Base-by-base conservation (phyloP, 441 rosid genomes). In the Hura crepitans region DNA sequence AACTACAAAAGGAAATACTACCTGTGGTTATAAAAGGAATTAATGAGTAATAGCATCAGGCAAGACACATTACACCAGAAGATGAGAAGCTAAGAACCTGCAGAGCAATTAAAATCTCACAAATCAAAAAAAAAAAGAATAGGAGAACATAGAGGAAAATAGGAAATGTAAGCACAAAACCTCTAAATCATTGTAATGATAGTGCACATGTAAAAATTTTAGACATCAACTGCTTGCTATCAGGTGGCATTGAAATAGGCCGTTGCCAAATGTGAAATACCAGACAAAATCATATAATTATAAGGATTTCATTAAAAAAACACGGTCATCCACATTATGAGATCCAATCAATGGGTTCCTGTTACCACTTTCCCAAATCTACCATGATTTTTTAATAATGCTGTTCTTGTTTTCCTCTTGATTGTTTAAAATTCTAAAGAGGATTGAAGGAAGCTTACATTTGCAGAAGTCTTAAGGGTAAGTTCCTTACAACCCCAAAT, bases 1-100 rank as follows among this genome's bases (percentile, higher is more conserved):
- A 95, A 95, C 99, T 92, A 80, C 94, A 89, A 88, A 85, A 87
- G 59, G 75, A 86, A 84, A 85, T 33, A 83, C 65, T 72, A 78
- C 82, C 85, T 83, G 85, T 77, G 73, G 84, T 83, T 81, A 83
- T 79, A 75, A 81, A 76, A 72, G 73, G 76, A 81, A 71, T 50
- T 65, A 65, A 80, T 82, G 82, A 80, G 87, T 60, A 65, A 75
- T 59, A 77, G 65, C 72, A 73, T 46, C 68, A 74, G 63, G 74
- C 65, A 61, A 15, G 65, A 61, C 25, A 71, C 53, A 58, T 25
- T 30, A 72, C 64, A 65, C 31, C 64, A 25, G 28, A 45, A 68
- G 60, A n/a, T 42, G n/a, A 67, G 23, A 42, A 65, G 54, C 63
- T 58, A 28, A 57, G 12, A 30, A 45, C 45, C 25, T 17, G 7